These are phyloP conservation scores for Thraustochytrium sp. DNA, from an alignment of 352 stramenopile species.

Conservation along the genomic window DNA sequence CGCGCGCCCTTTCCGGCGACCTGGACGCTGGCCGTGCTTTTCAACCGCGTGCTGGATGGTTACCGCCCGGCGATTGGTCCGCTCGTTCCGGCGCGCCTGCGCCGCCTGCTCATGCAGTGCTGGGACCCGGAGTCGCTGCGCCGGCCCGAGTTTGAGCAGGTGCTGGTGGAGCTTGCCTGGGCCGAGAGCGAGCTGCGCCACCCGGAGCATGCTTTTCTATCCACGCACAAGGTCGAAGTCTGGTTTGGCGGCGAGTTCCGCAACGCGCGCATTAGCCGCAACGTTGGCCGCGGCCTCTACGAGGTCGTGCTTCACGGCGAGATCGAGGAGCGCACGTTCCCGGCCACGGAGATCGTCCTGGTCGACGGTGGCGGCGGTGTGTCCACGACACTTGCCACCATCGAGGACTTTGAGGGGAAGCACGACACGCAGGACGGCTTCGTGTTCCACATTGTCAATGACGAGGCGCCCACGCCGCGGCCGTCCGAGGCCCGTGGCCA, in stretches of 20 bases:
- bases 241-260: background rate
- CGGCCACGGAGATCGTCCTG: constrained; percentile 22
- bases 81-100: background rate
- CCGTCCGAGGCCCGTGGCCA: background rate
- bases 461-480: background rate
- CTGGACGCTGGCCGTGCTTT: constrained; percentile 19
- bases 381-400: background rate
- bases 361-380: constrained; percentile 19
- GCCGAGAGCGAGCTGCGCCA: background rate
- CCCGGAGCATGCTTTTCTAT: constrained; percentile 21
- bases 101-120: constrained; percentile 25
- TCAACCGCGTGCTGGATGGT: constrained; percentile 9
- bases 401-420: background rate
- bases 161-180: constrained; percentile 32
- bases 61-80: constrained; percentile 28
- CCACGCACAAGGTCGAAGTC: constrained; percentile 26
- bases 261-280: constrained; percentile 3
- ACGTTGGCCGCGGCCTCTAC: constrained; percentile 1
- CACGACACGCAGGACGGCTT: background rate
- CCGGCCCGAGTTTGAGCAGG: constrained; percentile 22
- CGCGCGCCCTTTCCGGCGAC: constrained; percentile 43
- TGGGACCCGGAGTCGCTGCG: background rate
- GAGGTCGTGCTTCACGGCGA: background rate
- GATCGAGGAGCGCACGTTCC: background rate
- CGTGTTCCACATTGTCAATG: constrained; percentile 23